Percentiles rank a stretch among this genome's conserved stretches.
Conservation (phyloP, 2,329 filamentous ascomycete genomes). For the Xylariaceae sp. region DNA sequence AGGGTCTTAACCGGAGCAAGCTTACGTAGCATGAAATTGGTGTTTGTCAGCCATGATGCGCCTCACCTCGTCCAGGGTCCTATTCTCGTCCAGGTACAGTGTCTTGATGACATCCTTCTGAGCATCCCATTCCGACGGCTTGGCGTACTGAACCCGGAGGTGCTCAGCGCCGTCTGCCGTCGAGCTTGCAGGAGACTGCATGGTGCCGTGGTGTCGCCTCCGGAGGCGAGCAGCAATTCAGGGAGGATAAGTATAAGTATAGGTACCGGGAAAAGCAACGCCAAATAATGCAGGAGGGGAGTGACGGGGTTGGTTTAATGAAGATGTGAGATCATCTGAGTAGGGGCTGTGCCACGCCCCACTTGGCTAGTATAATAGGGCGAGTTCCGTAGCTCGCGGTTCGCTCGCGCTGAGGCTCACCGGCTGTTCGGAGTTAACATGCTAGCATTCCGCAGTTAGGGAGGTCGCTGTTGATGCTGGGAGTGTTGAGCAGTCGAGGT, state of each 20-base stretch:
- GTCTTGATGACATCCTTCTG: constrained; percentile 33
- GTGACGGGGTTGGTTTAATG: neutral
- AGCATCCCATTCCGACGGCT: constrained; percentile 23
- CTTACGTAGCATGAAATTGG: constrained; percentile 38
- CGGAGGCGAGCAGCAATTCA: constrained; percentile 2
- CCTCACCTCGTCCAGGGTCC: constrained; percentile 39
- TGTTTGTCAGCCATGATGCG: constrained; percentile 36
- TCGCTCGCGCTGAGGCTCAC: neutral
- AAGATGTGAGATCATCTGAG: neutral
- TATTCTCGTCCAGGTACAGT: constrained; percentile 39
- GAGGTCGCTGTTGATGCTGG: too few species aligned
- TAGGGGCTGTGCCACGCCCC: neutral
- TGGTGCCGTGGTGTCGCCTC: constrained; percentile 3
- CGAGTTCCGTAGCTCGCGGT: neutral
- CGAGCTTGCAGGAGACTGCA: constrained; percentile 14
- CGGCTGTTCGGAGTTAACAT: too few species aligned
- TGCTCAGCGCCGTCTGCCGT: constrained; percentile 13
- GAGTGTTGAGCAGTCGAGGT: too few species aligned
- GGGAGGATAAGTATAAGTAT: neutral
- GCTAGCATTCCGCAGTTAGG: too few species aligned
- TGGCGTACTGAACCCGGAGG: constrained; percentile 20
- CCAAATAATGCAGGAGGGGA: neutral
- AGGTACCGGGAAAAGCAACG: neutral
- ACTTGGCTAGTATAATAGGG: neutral
- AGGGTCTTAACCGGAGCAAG: constrained; percentile 11